A percentile compares a stretch with the other conserved stretches of the same genome.
These are phyloP conservation scores for Apophysomyces sp. DNA, from an alignment of 371 early-diverging fungal genomes.

Conservation along the genomic window DNA sequence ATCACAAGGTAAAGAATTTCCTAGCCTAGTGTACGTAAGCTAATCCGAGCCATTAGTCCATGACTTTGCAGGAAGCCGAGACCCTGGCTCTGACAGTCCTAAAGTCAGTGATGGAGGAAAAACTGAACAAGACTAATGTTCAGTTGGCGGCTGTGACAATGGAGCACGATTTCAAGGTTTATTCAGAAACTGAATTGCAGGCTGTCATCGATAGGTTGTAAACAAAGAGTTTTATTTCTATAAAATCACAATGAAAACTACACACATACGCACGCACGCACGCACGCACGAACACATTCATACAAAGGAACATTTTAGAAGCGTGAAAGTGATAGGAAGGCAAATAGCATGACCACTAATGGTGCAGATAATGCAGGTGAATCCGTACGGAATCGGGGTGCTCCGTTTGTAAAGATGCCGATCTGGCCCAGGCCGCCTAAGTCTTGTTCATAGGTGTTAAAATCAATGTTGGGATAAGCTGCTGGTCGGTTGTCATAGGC, in stretches of 20 bases:
- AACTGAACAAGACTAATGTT: constrained; percentile 93
- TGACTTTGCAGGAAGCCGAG: constrained; percentile 89
- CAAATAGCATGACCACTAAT: neutral
- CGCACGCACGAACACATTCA: neutral
- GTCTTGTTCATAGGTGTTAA: constrained; percentile 5
- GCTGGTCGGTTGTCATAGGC: constrained; percentile 8
- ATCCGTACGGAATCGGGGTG: neutral
- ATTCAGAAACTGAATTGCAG: constrained; percentile 73
- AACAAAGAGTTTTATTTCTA: constrained; percentile 8
- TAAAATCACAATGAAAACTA: neutral
- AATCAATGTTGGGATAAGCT: constrained; percentile 9
- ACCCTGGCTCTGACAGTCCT: constrained; percentile 91
- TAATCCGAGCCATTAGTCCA: constrained; percentile 46
- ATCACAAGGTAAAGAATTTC: constrained; percentile 64
- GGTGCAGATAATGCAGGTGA: neutral
- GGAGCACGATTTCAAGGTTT: constrained; percentile 74
- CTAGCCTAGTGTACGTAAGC: neutral
- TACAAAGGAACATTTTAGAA: constrained; percentile 1
- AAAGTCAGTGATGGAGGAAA: constrained; percentile 99
- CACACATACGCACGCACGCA: neutral
- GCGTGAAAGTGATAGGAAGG: neutral
- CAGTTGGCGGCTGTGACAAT: constrained; percentile 94
- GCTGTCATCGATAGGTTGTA: constrained; percentile 66
- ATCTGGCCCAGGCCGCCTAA: constrained; percentile 12
- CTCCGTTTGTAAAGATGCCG: constrained; percentile 8